Conservation (phyloP, 306 rosid species). For the Cicer yamashitae region DNA sequence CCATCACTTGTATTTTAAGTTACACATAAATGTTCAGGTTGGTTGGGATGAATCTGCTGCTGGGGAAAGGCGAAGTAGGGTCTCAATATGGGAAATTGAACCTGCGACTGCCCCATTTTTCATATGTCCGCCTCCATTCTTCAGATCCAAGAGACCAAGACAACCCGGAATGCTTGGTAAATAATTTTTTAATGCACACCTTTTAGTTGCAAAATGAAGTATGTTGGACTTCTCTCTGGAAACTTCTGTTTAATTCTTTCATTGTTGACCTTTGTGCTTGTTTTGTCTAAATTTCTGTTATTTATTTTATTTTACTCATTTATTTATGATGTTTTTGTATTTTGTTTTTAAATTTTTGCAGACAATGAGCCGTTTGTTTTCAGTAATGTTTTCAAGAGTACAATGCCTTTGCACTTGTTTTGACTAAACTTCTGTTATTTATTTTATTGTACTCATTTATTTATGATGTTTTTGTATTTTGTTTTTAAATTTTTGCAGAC, state of each 20-base stretch:
- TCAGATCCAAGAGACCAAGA: constrained; percentile 85
- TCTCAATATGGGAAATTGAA: constrained; percentile 97
- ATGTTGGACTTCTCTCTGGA: not conserved
- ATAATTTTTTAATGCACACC: not conserved
- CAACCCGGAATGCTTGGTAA: constrained; percentile 95
- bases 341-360: constrained; percentile 39
- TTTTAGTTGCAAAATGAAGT: constrained; percentile 23
- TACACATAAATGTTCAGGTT: constrained; percentile 57
- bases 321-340: not conserved
- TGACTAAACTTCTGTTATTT: not conserved
- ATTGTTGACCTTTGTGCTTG: constrained; percentile 24
- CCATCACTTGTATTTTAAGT: constrained; percentile 15
- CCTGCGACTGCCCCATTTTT: constrained; percentile 98
- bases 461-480: not conserved
- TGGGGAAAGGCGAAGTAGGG: constrained; percentile 89
- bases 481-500: constrained; percentile 51
- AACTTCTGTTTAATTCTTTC: not conserved
- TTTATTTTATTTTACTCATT: too few relatives aligned
- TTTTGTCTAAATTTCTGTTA: not conserved
- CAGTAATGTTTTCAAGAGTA: constrained; percentile 71
- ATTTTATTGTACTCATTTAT: too few relatives aligned
- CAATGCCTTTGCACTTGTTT: constrained; percentile 74
- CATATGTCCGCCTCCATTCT: constrained; percentile 91
- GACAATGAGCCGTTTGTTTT: constrained; percentile 79
- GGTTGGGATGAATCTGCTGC: constrained; percentile 99